A percentile compares a stretch with the other conserved stretches of the same genome.
phyloP scores from a whole-genome alignment of 2,329 filamentous ascomycete species.

The Pseudocercospora fijiensis region DNA sequence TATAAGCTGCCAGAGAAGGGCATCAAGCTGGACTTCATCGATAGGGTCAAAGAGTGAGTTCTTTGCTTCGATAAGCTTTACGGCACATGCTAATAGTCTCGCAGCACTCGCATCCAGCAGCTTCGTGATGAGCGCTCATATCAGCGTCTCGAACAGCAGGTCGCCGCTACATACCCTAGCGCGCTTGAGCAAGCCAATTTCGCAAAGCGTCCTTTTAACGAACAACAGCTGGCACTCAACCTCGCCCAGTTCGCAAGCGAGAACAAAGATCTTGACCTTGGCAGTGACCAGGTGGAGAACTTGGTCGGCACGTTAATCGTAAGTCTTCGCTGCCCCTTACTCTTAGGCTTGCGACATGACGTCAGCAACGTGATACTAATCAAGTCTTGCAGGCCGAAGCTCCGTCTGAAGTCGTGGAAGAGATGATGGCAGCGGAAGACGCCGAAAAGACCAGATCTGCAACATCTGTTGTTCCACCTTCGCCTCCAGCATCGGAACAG shows the following conservation, averaged over 20 bases:
- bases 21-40: slow-evolving; percentile 61
- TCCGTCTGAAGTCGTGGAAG: slow-evolving; percentile 42
- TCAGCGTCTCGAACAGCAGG: slow-evolving; percentile 19
- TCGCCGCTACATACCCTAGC: slow-evolving; percentile 14
- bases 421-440: slow-evolving; percentile 39
- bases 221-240: slow-evolving; percentile 66
- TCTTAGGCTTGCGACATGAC: slow-evolving; percentile 24
- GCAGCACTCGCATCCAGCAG: slow-evolving; percentile 29
- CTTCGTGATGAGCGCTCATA: slow-evolving; percentile 25
- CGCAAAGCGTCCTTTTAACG: slow-evolving; percentile 53
- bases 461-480: slow-evolving; percentile 29
- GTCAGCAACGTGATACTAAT: slow-evolving; percentile 32
- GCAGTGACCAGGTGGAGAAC: slow-evolving; percentile 45
- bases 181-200: slow-evolving; percentile 40
- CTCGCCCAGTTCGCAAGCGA: slow-evolving; percentile 58
- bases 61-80: background rate
- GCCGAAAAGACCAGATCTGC: slow-evolving; percentile 27
- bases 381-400: slow-evolving; percentile 43
- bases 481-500: slow-evolving; percentile 36
- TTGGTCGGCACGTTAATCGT: slow-evolving; percentile 64
- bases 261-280: slow-evolving; percentile 52
- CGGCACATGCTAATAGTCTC: slow-evolving; percentile 14
- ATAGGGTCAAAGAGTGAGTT: slow-evolving; percentile 54
- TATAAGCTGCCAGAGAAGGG: slow-evolving; percentile 48
- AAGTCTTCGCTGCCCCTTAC: slow-evolving; percentile 42